Evolutionary conservation across 1,139 yeast species (phyloP).

Genomic region (Suhomyces anneliseae): DNA sequence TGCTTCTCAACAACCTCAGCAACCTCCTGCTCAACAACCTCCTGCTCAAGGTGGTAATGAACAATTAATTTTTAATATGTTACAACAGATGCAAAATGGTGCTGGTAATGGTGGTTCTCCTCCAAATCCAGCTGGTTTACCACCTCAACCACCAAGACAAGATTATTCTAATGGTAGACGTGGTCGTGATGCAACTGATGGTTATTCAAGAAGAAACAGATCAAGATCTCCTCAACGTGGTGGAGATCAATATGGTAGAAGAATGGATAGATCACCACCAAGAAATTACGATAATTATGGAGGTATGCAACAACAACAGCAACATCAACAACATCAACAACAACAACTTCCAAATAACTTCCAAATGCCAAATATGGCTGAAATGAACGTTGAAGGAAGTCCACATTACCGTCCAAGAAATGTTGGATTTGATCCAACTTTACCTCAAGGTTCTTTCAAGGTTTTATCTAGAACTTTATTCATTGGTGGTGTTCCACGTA

Average conservation of each 20-base stretch:
- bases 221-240: slow-evolving; percentile 54
- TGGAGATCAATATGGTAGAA: slow-evolving; percentile 15
- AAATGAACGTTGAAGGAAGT: slow-evolving; percentile 65
- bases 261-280: slow-evolving; percentile 38
- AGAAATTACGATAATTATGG: slow-evolving; percentile 16
- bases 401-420: slow-evolving; percentile 74
- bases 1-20: slow-evolving; percentile 9
- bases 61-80: slow-evolving; percentile 41
- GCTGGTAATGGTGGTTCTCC: slow-evolving; percentile 6
- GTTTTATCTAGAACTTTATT: slow-evolving; percentile 88
- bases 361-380: slow-evolving; percentile 40
- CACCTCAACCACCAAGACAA: slow-evolving; percentile 16
- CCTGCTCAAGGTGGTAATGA: slow-evolving; percentile 21
- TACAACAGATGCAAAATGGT: slow-evolving; percentile 42
- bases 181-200: slow-evolving; percentile 34
- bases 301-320: slow-evolving; percentile 14
- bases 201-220: slow-evolving; percentile 51
- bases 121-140: slow-evolving; percentile 8
- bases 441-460: slow-evolving; percentile 80
- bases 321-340: slow-evolving; percentile 11
- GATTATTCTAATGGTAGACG: slow-evolving; percentile 29
- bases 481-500: slow-evolving; percentile 87
- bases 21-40: slow-evolving; percentile 13
- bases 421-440: slow-evolving; percentile 63
- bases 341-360: slow-evolving; percentile 5